Evolutionary conservation across 805 yeast species (phyloP).

Genomic region (Pichia cephalocereana): DNA sequence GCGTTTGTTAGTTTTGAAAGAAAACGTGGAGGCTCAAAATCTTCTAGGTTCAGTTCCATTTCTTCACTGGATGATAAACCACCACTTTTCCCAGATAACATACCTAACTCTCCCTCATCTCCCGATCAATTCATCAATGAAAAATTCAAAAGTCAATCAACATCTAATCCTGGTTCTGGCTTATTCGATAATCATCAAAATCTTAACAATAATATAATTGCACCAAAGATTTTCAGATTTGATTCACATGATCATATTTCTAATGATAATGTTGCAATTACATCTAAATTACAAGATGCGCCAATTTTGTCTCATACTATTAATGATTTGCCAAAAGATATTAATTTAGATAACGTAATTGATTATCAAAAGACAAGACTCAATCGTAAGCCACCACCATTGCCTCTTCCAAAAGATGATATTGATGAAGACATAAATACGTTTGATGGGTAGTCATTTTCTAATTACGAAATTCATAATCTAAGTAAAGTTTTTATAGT

Average conservation of each 20-base stretch:
- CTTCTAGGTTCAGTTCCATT: conserved; percentile 4
- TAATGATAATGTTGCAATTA: background rate
- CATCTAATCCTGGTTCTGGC: background rate
- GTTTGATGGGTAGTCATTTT: background rate
- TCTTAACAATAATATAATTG: background rate
- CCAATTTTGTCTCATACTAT: background rate
- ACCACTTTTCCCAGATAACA: background rate
- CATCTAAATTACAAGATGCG: background rate
- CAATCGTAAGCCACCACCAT: background rate
- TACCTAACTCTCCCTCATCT: conserved; percentile 10
- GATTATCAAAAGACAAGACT: background rate
- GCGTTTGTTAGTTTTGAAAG: conserved; percentile 6
- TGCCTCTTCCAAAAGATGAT: background rate
- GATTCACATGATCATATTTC: background rate
- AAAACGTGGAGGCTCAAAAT: conserved; percentile 2
- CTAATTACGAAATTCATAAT: too few relatives aligned
- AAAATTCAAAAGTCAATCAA: conserved; percentile 9
- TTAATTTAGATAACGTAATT: background rate
- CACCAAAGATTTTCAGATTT: background rate
- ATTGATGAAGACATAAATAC: background rate
- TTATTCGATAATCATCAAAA: background rate
- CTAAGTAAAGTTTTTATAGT: too few relatives aligned
- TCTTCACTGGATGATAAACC: conserved; percentile 2
- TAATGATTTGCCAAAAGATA: too few relatives aligned
- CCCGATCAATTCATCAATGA: conserved; percentile 22